These are phyloP conservation scores for Meredithiella fracta DNA, from an alignment of 2,329 filamentous ascomycete genomes.

Conservation along the genomic window DNA sequence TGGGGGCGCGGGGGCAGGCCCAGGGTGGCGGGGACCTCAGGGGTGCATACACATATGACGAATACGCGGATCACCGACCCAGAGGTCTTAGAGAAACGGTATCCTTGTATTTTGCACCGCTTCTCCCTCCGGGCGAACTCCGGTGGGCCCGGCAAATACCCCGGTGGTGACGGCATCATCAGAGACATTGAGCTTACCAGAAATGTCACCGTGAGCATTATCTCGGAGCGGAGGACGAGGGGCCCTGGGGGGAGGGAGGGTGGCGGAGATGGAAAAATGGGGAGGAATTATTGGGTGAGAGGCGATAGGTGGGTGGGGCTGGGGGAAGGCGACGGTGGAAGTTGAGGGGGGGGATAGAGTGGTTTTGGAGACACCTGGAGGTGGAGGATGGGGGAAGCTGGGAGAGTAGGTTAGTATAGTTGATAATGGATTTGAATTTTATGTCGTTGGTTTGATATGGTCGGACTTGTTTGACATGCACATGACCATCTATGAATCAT, in stretches of 20 bases:
- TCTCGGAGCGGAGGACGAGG: slow-evolving; percentile 63
- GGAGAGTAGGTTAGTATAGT: neutral
- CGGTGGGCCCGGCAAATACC: slow-evolving; percentile 48
- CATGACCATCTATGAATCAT: too few relatives aligned
- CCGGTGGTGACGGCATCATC: slow-evolving; percentile 57
- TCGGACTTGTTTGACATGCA: too few relatives aligned
- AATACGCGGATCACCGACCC: slow-evolving; percentile 58
- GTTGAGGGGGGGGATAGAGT: slow-evolving; percentile 66
- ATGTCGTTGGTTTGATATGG: too few relatives aligned
- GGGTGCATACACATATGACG: slow-evolving; percentile 43
- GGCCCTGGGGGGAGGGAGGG: slow-evolving; percentile 57
- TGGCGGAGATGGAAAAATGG: slow-evolving; percentile 61
- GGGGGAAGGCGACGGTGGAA: slow-evolving; percentile 62
- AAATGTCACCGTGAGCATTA: slow-evolving; percentile 58
- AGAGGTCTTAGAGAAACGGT: slow-evolving; percentile 32
- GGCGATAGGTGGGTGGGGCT: slow-evolving; percentile 55
- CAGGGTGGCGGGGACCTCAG: slow-evolving; percentile 30
- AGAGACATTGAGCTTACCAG: slow-evolving; percentile 68
- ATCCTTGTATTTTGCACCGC: slow-evolving; percentile 56
- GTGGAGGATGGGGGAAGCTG: slow-evolving; percentile 57
- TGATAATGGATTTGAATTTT: too few relatives aligned
- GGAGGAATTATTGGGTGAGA: slow-evolving; percentile 75
- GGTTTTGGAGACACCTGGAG: slow-evolving; percentile 61
- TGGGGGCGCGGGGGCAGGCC: slow-evolving; percentile 53
- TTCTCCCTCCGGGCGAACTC: slow-evolving; percentile 49